Evolutionary conservation across 805 yeast species (phyloP), one percentile per base, ranked within the genome.

Genomic region (Metschnikowia cubensis): DNA sequence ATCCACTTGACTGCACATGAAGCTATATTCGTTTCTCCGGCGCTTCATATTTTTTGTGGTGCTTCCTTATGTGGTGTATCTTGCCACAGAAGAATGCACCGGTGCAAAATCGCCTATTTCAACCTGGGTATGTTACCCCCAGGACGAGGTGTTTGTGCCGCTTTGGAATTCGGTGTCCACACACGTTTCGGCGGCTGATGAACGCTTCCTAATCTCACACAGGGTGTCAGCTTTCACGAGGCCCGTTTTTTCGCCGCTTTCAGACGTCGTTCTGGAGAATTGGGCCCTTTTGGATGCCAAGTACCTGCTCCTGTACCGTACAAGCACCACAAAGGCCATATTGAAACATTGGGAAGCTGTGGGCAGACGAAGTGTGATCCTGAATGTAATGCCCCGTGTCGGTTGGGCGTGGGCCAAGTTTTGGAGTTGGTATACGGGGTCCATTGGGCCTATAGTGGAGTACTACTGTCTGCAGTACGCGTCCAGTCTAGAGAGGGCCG

Each of bases 381-480:
- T 4, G 25, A 31, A 13, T 5, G 35, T 36, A 2, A 10, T 29
- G 5, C 35, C 42, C 10, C 17, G 14, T 7, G 29, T 33, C 11
- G 2, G 13, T 11, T 45, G 35, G 37, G 38, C 21, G 15, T 11
- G 32, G n/a, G 50, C 55, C 11, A 15, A 42, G 8, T 15, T 15
- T 7, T 3, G 13, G 22, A 42, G 17, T 35, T 37, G 47, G 39
- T 53, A 53, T 42, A n/a, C 39, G 22, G 48, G 42, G 10, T 43
- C 39, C 35, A 15, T 50, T 29, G 49, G 35, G 8, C 60, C 60
- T 3, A 33, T 50, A 29, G 52, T 49, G n/a, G 48, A 45, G 32
- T 53, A 50, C 48, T 53, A 53, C 35, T 35, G 50, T 15, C 49
- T 40, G 31, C 40, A 47, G 35, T 55, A 51, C 45, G 49, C 50